Base-by-base conservation (phyloP, 2,329 filamentous ascomycete species). In the Diaporthe vaccinii region DNA sequence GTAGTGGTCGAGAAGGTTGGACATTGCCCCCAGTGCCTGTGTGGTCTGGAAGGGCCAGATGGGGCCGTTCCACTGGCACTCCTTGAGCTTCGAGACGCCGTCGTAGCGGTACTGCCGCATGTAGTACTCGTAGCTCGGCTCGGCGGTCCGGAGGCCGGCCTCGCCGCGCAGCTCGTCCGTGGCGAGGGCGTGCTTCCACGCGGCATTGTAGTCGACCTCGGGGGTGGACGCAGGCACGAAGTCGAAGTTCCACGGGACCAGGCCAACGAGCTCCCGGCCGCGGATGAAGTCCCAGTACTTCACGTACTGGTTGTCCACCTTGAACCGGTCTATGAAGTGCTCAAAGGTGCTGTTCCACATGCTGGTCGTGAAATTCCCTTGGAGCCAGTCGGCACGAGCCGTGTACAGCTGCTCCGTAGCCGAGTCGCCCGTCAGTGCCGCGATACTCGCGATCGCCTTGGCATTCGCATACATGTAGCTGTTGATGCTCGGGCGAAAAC, bases 11-110 rank as follows among this genome's bases (percentile, higher is more conserved):
- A 87, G 82, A 28, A 86, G 78, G 73, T 87, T 86, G 4, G 84
- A 83, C 25, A 86, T 83, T 0, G 80, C 85, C 0, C 82, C 80
- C 0, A 86, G 80, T 1, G 82, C 81, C 59, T 86, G 85, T 0
- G 85, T 86, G 0, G 81, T 84, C 75, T 86, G 85, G 74, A 84
- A 87, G 0, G 85, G 84, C 85, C 85, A 87, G 0, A 83, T 80
- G 0, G 85, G 84, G 1, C 85, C 85, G 55, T 86, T 86, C 85
- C 85, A 86, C 65, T 86, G 85, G 70, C 85, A 87, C 69, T 86
- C 85, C 2, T 80, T 81, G 10, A 81, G 76, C 39, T 44, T 44
- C 20, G 75, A 70, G 1, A 77, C 79, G 14, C 80, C 81, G 57
- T 84, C 81, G 73, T 86, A 86, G 10, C 84, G 80, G 76, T 85